Conservation (phyloP, 1,284 basidiomycete species). For the Trametes pubescens region DNA sequence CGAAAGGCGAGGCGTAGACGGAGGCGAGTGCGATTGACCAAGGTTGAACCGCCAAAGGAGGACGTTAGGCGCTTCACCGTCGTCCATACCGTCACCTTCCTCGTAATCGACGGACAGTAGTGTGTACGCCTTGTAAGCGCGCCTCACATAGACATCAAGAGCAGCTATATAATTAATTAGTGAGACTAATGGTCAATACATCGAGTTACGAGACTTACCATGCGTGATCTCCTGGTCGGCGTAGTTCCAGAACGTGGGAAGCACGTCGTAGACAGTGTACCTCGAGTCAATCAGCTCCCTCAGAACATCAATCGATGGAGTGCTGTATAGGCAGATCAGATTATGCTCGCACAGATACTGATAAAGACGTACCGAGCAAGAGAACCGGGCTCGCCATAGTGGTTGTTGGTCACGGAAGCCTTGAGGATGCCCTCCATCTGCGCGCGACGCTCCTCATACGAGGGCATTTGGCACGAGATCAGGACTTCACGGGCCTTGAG, state of each 20-base stretch:
- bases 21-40: slow-evolving; percentile 84
- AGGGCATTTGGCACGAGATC: slow-evolving; percentile 96
- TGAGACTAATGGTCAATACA: slow-evolving; percentile 3
- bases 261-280: slow-evolving; percentile 97
- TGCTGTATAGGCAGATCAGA: slow-evolving; percentile 48
- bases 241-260: slow-evolving; percentile 95
- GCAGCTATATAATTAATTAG: slow-evolving; percentile 66
- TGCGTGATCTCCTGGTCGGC: slow-evolving; percentile 86
- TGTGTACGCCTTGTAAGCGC: slow-evolving; percentile 96
- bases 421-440: slow-evolving; percentile 97
- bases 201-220: slow-evolving; percentile 53
- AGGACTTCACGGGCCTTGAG: slow-evolving; percentile 98
- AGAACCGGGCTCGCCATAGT: slow-evolving; percentile 88
- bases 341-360: background rate
- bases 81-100: slow-evolving; percentile 82
- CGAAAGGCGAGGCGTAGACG: slow-evolving; percentile 82
- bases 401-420: slow-evolving; percentile 84
- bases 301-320: slow-evolving; percentile 86
- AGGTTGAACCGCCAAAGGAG: slow-evolving; percentile 96
- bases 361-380: slow-evolving; percentile 58
- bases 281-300: slow-evolving; percentile 96
- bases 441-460: slow-evolving; percentile 90
- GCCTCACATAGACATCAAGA: slow-evolving; percentile 95
- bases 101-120: slow-evolving; percentile 94
- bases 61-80: slow-evolving; percentile 81